A percentile compares a stretch with the other conserved stretches of the same genome.
phyloP scores from a whole-genome alignment of 176 grass and related monocot genomes.

The Dactylis glomerata region DNA sequence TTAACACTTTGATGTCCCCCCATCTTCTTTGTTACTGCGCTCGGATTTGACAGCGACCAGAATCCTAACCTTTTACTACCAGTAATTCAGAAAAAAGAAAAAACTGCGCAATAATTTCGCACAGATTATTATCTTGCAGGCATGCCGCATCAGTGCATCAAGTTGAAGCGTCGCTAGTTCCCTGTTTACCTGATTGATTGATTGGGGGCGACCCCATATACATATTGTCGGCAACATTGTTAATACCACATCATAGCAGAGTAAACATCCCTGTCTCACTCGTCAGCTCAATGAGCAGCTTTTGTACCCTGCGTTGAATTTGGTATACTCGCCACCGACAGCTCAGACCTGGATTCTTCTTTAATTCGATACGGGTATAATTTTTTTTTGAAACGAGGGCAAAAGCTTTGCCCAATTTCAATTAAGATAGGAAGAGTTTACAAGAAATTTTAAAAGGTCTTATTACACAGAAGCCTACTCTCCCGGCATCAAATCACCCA shows the following conservation, averaged over 20 bases:
- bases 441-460: no score
- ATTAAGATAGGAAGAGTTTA: no score
- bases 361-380: not conserved
- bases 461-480: no score
- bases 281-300: not conserved
- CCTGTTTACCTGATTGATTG: not conserved
- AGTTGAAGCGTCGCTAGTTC: constrained; percentile 3
- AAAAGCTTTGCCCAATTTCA: no score
- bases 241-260: not conserved
- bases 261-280: constrained; percentile 4
- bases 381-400: no score
- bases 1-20: not conserved
- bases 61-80: not conserved
- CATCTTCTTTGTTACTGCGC: not conserved
- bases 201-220: not conserved
- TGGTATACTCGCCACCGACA: constrained; percentile 14
- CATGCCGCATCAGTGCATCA: not conserved
- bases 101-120: not conserved
- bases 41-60: not conserved
- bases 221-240: not conserved
- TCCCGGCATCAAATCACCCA: no score
- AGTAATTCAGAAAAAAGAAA: not conserved
- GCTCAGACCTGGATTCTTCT: not conserved
- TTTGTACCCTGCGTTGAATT: not conserved
- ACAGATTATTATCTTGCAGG: not conserved